phyloP scores from a whole-genome alignment of 495 filamentous ascomycete genomes.

The Cercophora scortea region DNA sequence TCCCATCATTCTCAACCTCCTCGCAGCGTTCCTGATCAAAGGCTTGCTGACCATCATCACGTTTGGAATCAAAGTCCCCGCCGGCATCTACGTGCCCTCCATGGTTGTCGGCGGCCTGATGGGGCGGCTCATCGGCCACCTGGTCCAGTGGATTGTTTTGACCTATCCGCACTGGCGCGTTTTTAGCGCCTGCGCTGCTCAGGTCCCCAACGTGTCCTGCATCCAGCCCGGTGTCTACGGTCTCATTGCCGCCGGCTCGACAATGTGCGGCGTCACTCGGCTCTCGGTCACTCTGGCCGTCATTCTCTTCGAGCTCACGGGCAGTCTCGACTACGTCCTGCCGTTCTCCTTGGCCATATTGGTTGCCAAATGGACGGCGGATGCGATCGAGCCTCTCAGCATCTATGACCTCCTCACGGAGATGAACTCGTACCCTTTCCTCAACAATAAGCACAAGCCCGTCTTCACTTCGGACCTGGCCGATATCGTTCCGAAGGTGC shows the following conservation, averaged over 20 bases:
- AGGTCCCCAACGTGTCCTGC: conserved; percentile 64
- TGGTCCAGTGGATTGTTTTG: conserved; percentile 74
- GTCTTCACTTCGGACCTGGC: conserved; percentile 77
- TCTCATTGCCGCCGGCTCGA: conserved; percentile 87
- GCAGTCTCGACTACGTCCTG: conserved; percentile 87
- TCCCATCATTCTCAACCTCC: conserved; percentile 57
- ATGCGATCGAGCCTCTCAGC: conserved; percentile 87
- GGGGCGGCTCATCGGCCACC: conserved; percentile 80
- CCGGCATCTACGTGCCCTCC: conserved; percentile 94
- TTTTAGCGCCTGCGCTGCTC: conserved; percentile 66
- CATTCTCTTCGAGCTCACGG: conserved; percentile 92
- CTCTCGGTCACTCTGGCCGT: conserved; percentile 91
- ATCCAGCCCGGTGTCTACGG: conserved; percentile 95
- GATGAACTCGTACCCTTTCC: conserved; percentile 93
- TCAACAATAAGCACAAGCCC: conserved; percentile 89
- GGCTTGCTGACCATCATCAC: conserved; percentile 79
- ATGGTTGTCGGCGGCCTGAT: conserved; percentile 97
- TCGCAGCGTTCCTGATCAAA: conserved; percentile 82
- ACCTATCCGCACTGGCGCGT: conserved; percentile 62
- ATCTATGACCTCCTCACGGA: conserved; percentile 95
- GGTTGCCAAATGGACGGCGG: conserved; percentile 95
- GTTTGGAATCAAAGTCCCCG: conserved; percentile 91
- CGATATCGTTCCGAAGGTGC: conserved; percentile 73
- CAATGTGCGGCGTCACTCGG: conserved; percentile 96
- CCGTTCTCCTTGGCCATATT: conserved; percentile 90